Evolutionary conservation across 805 yeast species (phyloP), one percentile per base, ranked within the genome.

Genomic region (Clavispora carvajalis): DNA sequence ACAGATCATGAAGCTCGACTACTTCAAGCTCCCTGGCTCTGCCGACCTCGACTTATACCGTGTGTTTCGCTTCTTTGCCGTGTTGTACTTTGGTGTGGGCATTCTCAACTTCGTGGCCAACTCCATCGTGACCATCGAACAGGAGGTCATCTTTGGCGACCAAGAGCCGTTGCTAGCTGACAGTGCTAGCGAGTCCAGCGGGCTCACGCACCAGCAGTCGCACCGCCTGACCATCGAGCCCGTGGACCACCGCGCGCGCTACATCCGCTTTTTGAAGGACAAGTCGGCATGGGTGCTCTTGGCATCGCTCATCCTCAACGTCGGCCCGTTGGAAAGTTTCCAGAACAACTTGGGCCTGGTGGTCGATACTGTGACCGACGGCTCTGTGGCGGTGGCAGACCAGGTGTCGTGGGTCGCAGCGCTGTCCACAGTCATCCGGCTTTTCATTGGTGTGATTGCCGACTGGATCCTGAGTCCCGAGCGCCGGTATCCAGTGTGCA

Each of bases 271-370:
- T 48, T 57, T 82, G 34, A 59, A 60, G 22, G 88, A 83, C 51
- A 68, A 69, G 17, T 71, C 82, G 1, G 76, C 87, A 34, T 81
- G 86, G 69, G 44, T 82, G 2, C 61, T 87, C n/a, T 67, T 85
- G 19, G 44, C 73, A 3, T 74, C 88, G 9, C 71, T 89, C 39
- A 67, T 89, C 21, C 61, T 87, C 34, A 73, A 81, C 24, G 62
- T 86, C 21, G 98, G 98, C 0, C 91, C 96, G 0, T 65, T 86
- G 41, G 98, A 90, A 53, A 79, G 87, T 71, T 88, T 77, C 59
- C 78, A 86, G 47, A 85, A 88, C 40, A 86, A 89, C 55, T 73
- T 90, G 73, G 93, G 91, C 1, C 81, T 89, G 7, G 65, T 90
- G 10, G 63, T 82, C n/a, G 60, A 64, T 30, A 60, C 75, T 26